phyloP scores from a whole-genome alignment of 495 filamentous ascomycete species.

The Clohesyomyces aquaticus region DNA sequence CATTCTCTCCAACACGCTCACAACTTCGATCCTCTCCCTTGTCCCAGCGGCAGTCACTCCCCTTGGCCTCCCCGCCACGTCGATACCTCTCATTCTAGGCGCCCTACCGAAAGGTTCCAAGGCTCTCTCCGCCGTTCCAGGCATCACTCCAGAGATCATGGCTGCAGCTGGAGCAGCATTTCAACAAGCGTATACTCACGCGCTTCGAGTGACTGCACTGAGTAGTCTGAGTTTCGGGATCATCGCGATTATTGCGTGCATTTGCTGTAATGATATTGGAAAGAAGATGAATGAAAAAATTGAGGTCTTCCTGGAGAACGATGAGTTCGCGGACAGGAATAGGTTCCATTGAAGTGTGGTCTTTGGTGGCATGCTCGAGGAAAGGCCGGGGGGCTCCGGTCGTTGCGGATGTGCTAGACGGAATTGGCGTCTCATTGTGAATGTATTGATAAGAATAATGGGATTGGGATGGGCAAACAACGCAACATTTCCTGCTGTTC shows the following conservation, averaged over 20 bases:
- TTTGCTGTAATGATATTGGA: conserved; percentile 43
- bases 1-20: conserved; percentile 34
- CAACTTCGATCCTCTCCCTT: conserved; percentile 15
- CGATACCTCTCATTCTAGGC: conserved; percentile 16
- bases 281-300: conserved; percentile 37
- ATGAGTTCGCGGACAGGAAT: conserved; percentile 35
- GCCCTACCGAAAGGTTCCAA: conserved; percentile 26
- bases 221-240: conserved; percentile 41
- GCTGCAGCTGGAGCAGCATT: conserved; percentile 27
- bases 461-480: too few species aligned
- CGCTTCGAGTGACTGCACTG: conserved; percentile 21
- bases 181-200: conserved; percentile 27
- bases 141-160: conserved; percentile 27
- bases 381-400: too few species aligned
- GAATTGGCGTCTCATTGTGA: too few species aligned
- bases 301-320: conserved; percentile 37
- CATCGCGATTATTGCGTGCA: conserved; percentile 42
- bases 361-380: too few species aligned
- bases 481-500: too few species aligned
- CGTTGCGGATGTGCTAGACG: too few species aligned
- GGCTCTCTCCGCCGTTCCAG: conserved; percentile 25
- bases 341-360: conserved; percentile 26
- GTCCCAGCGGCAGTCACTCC: conserved; percentile 35
- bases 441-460: too few species aligned
- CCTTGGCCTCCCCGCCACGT: conserved; percentile 32